Conservation (phyloP, 441 rosid species). For the Kokia cookei region DNA sequence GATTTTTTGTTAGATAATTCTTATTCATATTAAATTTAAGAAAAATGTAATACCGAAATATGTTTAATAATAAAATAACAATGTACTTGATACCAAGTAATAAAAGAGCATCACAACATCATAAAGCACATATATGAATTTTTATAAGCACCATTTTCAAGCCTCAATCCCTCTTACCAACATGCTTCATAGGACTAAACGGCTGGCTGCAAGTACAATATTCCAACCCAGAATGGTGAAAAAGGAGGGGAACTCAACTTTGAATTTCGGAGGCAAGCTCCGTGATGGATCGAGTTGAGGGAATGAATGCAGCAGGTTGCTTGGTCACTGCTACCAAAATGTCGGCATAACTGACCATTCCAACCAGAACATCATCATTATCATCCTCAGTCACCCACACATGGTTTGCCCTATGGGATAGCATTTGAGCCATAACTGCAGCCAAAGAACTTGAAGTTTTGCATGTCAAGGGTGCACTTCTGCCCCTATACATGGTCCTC, state of each 20-base stretch:
- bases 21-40: too few relatives aligned
- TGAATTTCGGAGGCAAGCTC: conserved; percentile 39
- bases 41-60: too few relatives aligned
- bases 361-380: conserved; percentile 68
- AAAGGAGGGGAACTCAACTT: conserved; percentile 21
- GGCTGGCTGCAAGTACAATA: too few relatives aligned
- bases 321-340: conserved; percentile 77
- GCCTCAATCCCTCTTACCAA: background rate
- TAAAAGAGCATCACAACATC: background rate
- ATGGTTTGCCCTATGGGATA: conserved; percentile 87
- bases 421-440: conserved; percentile 98
- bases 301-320: conserved; percentile 36
- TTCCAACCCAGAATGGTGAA: background rate
- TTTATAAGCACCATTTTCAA: background rate
- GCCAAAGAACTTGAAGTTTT: conserved; percentile 76
- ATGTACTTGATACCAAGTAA: background rate
- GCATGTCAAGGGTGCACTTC: conserved; percentile 87
- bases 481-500: conserved; percentile 88
- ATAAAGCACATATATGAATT: background rate
- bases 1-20: too few relatives aligned
- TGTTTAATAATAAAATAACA: background rate
- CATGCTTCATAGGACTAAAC: background rate
- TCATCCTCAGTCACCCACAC: conserved; percentile 92
- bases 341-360: conserved; percentile 77
- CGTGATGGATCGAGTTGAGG: conserved; percentile 32